phyloP scores from a whole-genome alignment of 768 basidiomycete species.

The Leccinellum luteum region DNA sequence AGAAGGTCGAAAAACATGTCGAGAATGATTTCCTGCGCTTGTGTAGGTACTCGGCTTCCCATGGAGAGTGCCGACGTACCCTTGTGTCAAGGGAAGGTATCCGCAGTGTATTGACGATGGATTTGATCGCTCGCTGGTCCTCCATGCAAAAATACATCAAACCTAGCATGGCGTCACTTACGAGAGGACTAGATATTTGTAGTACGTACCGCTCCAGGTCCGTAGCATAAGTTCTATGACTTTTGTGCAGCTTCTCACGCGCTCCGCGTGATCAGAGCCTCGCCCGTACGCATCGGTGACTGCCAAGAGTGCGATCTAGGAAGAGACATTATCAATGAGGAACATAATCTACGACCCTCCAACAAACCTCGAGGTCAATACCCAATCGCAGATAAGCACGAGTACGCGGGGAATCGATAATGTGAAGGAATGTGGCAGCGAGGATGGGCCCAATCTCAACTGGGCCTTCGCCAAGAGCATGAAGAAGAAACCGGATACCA shows the following conservation, averaged over 20 bases:
- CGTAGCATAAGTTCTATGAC: constrained; percentile 82
- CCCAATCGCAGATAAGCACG: constrained; percentile 76
- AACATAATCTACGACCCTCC: not conserved
- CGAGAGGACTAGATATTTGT: not conserved
- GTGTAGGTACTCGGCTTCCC: constrained; percentile 10
- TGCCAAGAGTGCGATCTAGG: constrained; percentile 78
- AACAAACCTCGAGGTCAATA: constrained; percentile 80
- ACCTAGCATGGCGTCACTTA: constrained; percentile 44
- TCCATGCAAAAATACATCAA: constrained; percentile 93
- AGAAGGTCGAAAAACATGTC: constrained; percentile 94
- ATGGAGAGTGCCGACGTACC: constrained; percentile 39
- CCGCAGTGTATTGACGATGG: constrained; percentile 78
- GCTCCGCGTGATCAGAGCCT: constrained; percentile 71
- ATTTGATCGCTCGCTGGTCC: constrained; percentile 80
- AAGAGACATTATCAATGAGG: not conserved
- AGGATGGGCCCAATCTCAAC: constrained; percentile 75
- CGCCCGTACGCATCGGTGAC: constrained; percentile 94
- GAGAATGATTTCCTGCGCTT: constrained; percentile 77
- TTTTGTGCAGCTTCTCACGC: constrained; percentile 73
- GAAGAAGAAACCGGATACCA: constrained; percentile 82
- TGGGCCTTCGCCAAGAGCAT: constrained; percentile 89
- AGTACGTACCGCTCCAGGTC: constrained; percentile 85
- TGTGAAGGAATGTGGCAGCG: constrained; percentile 74
- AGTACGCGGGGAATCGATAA: constrained; percentile 83
- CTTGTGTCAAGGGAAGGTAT: constrained; percentile 87